Base-by-base conservation (phyloP, 441 rosid species). In the Corymbia calophylla region DNA sequence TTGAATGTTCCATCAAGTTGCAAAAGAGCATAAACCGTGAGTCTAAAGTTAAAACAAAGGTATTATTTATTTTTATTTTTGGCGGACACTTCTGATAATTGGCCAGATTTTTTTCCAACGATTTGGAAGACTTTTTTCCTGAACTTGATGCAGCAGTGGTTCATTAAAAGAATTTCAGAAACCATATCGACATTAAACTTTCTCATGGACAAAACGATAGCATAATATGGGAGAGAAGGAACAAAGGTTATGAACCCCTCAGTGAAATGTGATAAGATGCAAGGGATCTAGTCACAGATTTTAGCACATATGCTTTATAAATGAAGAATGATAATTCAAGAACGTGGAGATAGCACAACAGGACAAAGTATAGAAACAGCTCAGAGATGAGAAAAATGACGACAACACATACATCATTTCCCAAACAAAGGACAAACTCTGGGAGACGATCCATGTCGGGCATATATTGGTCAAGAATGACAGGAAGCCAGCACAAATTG, bases 371-470 rank as follows among this genome's bases (percentile, higher is more conserved):
- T 87, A 54, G 16, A 88, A 88, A 54, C 23, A 77, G 39, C 31
- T 27, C n/a, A 10, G 58, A 88, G 64, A 54, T 56, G 82, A n/a
- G 25, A 23, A 44, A 44, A 73, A 7, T 68, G 77, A 62, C 82
- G 80, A 48, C 62, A 68, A 68, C 29, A 96, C 98, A 86, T 96
- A 96, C 99, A 93, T 98, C 99, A 92, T 98, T 98, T 89, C 99
- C 99, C 95, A 98, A 93, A 92, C 96, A 94, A 88, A 98, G 97
- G 87, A 95, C 91, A 92, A 98, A 95, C 90, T 96, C 99, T 39
- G 99, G 99, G 91, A 97, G 94, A 58, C 96, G 95, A 91, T 98
- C 99, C 99, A 98, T 97, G 92, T 97, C 99, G 86, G 99, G 99
- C 58, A 93, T 95, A 91, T 96, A 93, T 93, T 98, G 99, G 90